Percentiles rank a stretch among this genome's conserved stretches.
Evolutionary conservation across 768 basidiomycete genomes (phyloP).

Genomic region (Trametes coccinea): DNA sequence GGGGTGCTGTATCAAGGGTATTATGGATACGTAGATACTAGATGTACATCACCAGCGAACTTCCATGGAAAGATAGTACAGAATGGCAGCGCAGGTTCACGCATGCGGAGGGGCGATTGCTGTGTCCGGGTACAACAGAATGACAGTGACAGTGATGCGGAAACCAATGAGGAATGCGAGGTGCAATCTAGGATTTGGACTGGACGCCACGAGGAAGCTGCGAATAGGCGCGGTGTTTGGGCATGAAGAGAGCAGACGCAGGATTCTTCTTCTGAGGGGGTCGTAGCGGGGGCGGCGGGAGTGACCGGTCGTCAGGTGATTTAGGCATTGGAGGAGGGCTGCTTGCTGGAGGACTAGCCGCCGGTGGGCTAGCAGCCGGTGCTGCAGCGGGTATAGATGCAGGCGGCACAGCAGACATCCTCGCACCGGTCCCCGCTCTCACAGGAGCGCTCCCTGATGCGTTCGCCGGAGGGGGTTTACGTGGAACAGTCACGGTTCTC

Average conservation of each 20-base stretch:
- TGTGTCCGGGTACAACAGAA: slow-evolving; percentile 10
- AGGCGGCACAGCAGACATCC: slow-evolving; percentile 1
- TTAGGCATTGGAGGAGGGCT: slow-evolving; percentile 17
- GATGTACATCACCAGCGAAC: slow-evolving; percentile 15
- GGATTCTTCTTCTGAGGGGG: slow-evolving; percentile 59
- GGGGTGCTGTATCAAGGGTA: slow-evolving; percentile 1
- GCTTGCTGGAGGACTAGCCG: neutral
- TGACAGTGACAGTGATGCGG: neutral
- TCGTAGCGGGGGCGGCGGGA: slow-evolving; percentile 36
- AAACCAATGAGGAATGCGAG: neutral
- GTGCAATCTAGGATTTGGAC: slow-evolving; percentile 14
- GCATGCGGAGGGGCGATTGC: neutral
- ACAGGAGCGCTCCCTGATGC: neutral
- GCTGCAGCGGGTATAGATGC: slow-evolving; percentile 8
- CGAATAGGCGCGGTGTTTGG: slow-evolving; percentile 65
- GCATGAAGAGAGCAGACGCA: slow-evolving; percentile 65
- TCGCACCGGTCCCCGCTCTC: neutral
- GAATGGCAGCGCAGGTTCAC: slow-evolving; percentile 6
- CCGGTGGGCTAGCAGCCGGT: slow-evolving; percentile 21
- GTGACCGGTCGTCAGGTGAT: slow-evolving; percentile 25
- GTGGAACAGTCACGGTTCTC: slow-evolving; percentile 47
- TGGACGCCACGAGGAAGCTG: slow-evolving; percentile 28
- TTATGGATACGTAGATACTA: slow-evolving; percentile 14
- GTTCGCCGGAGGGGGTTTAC: slow-evolving; percentile 1
- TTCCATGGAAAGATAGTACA: slow-evolving; percentile 8